phyloP scores from a whole-genome alignment of 1,284 basidiomycete genomes.

The Anthracocystis walkeri region DNA sequence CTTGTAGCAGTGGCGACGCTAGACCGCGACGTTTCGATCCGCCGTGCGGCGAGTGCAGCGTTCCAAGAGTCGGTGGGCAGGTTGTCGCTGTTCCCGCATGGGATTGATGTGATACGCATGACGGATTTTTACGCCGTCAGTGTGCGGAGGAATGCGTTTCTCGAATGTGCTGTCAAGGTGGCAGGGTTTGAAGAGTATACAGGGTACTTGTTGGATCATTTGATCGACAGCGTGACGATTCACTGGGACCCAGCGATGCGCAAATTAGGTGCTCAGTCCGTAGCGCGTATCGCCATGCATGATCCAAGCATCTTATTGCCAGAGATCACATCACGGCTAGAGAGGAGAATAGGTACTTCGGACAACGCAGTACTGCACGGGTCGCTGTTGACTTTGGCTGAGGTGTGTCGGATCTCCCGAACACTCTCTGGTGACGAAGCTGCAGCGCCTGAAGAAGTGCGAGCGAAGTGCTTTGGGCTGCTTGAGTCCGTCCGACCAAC shows the following conservation, averaged over 20 bases:
- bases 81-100: slow-evolving; percentile 84
- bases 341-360: slow-evolving; percentile 21
- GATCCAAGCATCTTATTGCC: slow-evolving; percentile 75
- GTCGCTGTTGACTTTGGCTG: slow-evolving; percentile 79
- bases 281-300: slow-evolving; percentile 77
- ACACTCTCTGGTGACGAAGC: slow-evolving; percentile 69
- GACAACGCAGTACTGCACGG: slow-evolving; percentile 85
- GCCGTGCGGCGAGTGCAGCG: slow-evolving; percentile 96
- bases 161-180: slow-evolving; percentile 84
- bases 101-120: slow-evolving; percentile 89
- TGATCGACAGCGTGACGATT: slow-evolving; percentile 80
- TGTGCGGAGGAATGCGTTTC: slow-evolving; percentile 83
- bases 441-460: slow-evolving; percentile 2
- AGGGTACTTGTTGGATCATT: slow-evolving; percentile 78
- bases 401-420: slow-evolving; percentile 75
- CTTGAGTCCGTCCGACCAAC: slow-evolving; percentile 75
- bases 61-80: slow-evolving; percentile 97
- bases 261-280: slow-evolving; percentile 80
- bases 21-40: slow-evolving; percentile 93
- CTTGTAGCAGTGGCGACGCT: slow-evolving; percentile 84
- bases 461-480: slow-evolving; percentile 71
- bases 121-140: slow-evolving; percentile 96
- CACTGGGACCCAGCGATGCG: slow-evolving; percentile 93
- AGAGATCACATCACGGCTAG: slow-evolving; percentile 69
- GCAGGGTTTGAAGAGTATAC: slow-evolving; percentile 86